These are phyloP conservation scores for Gryganskiella cystojenkinii DNA, from an alignment of 192 early-diverging fungal genomes.

Conservation along the genomic window DNA sequence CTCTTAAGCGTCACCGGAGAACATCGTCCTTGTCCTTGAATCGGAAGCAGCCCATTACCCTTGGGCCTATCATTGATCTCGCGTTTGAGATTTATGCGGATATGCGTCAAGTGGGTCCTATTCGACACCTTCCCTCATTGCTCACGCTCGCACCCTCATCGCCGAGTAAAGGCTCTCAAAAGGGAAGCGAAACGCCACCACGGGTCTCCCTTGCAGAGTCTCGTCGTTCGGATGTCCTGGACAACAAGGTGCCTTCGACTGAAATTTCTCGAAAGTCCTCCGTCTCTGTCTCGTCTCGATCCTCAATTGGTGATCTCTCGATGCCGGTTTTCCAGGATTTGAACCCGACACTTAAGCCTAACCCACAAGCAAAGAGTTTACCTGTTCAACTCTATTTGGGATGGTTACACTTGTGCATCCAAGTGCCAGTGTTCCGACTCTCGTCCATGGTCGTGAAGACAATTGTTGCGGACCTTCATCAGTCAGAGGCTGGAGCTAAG, in stretches of 20 bases:
- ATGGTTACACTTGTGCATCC: constrained; percentile 30
- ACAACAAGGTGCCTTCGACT: neutral
- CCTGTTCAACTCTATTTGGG: constrained; percentile 33
- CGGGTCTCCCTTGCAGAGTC: neutral
- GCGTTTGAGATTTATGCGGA: constrained; percentile 50
- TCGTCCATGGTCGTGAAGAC: constrained; percentile 42
- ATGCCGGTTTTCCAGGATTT: constrained; percentile 29
- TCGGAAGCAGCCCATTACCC: constrained; percentile 37
- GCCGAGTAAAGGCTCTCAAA: constrained; percentile 4
- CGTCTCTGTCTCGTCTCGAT: constrained; percentile 22
- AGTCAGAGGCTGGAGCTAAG: constrained; percentile 1
- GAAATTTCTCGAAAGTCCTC: constrained; percentile 6
- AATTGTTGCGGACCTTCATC: constrained; percentile 33
- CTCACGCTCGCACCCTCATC: constrained; percentile 23
- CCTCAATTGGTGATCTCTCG: constrained; percentile 12
- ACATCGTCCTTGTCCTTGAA: constrained; percentile 46
- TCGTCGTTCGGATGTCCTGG: no score
- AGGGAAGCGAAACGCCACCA: neutral
- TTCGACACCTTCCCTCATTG: constrained; percentile 34
- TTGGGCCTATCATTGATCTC: constrained; percentile 40
- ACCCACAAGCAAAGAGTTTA: constrained; percentile 24
- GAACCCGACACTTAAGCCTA: constrained; percentile 30
- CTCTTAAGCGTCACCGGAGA: constrained; percentile 20
- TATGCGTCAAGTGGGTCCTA: constrained; percentile 36
- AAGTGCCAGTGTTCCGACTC: constrained; percentile 18